These are phyloP conservation scores for Albophoma yamanashiensis DNA, from an alignment of 2,329 filamentous ascomycete species.

Conservation along the genomic window DNA sequence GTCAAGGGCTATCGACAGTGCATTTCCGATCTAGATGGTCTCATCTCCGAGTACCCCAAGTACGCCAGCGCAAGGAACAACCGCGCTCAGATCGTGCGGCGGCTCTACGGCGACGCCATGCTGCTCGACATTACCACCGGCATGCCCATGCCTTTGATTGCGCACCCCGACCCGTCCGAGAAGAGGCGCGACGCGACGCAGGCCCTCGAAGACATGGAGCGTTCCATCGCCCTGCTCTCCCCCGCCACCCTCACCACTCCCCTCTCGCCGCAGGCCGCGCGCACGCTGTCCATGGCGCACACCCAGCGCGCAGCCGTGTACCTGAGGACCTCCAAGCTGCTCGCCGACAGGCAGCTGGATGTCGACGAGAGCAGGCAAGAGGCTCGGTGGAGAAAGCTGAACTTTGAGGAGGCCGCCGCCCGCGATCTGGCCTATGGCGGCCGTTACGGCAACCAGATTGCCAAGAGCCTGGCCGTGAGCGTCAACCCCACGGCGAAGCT, in stretches of 20 bases:
- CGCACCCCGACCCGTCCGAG: constrained; percentile 23
- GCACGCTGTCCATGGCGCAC: constrained; percentile 57
- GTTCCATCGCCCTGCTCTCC: constrained; percentile 47
- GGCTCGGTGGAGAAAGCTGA: constrained; percentile 36
- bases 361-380: constrained; percentile 31
- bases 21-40: constrained; percentile 36
- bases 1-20: constrained; percentile 34
- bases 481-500: constrained; percentile 60
- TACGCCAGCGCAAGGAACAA: constrained; percentile 71
- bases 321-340: constrained; percentile 44
- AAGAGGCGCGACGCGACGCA: constrained; percentile 26
- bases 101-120: constrained; percentile 51
- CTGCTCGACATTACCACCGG: constrained; percentile 30
- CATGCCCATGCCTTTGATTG: constrained; percentile 29
- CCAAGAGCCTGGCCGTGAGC: constrained; percentile 51
- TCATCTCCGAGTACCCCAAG: constrained; percentile 47
- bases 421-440: constrained; percentile 54
- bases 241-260: constrained; percentile 37
- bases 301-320: constrained; percentile 62
- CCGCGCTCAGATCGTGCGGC: constrained; percentile 54
- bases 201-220: constrained; percentile 42
- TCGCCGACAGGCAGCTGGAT: constrained; percentile 23
- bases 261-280: constrained; percentile 54
- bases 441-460: constrained; percentile 54
- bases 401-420: constrained; percentile 53